Conservation (phyloP, 352 stramenopile species). For the Pythium sukuiense region DNA sequence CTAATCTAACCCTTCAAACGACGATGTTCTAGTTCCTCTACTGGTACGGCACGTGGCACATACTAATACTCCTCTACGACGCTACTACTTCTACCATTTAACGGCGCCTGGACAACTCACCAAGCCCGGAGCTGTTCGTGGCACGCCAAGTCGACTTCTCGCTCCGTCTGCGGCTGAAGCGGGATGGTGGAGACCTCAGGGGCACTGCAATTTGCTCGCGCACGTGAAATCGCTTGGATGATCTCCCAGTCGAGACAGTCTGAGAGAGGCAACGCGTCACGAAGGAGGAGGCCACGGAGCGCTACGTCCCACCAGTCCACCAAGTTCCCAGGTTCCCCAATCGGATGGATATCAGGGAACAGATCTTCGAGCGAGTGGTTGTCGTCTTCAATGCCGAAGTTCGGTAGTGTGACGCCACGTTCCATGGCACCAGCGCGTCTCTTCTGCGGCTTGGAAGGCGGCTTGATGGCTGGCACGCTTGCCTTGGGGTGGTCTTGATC, state of each 20-base stretch:
- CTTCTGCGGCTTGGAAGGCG: not conserved
- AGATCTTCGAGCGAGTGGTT: slow-evolving; percentile 30
- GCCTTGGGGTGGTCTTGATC: not conserved
- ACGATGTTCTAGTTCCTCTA: not conserved
- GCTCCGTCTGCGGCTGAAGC: not conserved
- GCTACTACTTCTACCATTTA: not conserved
- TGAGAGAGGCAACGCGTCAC: slow-evolving; percentile 36
- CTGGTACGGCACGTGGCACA: not conserved
- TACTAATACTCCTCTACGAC: not conserved
- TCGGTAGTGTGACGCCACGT: not conserved
- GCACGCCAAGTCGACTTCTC: slow-evolving; percentile 32
- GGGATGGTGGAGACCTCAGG: not conserved
- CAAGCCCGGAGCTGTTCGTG: slow-evolving; percentile 24
- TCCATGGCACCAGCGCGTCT: not conserved
- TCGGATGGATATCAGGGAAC: slow-evolving; percentile 30
- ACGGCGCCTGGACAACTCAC: not conserved
- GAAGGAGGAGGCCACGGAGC: slow-evolving; percentile 40
- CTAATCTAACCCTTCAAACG: not conserved
- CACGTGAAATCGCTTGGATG: slow-evolving; percentile 31
- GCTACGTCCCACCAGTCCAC: slow-evolving; percentile 55
- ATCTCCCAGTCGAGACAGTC: slow-evolving; percentile 53
- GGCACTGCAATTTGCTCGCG: not conserved
- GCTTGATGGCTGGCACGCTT: not conserved
- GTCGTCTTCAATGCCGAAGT: not conserved
- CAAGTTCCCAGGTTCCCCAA: slow-evolving; percentile 17